These are phyloP conservation scores for Sutorius eximius DNA, from an alignment of 1,284 basidiomycete species.

Conservation along the genomic window DNA sequence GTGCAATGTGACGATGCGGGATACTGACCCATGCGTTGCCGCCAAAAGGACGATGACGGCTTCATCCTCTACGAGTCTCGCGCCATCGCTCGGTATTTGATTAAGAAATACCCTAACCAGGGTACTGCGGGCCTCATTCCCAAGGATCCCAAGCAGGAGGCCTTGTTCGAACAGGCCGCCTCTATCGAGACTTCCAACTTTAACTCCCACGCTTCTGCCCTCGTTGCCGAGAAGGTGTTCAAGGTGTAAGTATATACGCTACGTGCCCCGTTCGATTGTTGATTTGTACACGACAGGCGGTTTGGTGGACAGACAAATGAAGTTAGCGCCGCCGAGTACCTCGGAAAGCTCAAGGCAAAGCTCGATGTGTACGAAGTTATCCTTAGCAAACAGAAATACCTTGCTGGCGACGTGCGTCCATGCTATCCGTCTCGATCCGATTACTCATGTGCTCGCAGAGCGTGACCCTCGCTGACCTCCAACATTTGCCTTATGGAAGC, in stretches of 20 bases:
- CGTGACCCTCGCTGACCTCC: conserved; percentile 52
- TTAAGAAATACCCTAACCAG: conserved; percentile 43
- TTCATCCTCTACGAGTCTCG: conserved; percentile 52
- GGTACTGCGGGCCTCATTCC: conserved; percentile 37
- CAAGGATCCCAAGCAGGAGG: conserved; percentile 30
- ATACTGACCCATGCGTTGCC: neutral
- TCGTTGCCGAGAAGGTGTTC: conserved; percentile 36
- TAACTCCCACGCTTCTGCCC: conserved; percentile 18
- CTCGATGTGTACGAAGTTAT: conserved; percentile 49
- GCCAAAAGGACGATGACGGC: conserved; percentile 42
- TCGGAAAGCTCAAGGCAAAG: conserved; percentile 32
- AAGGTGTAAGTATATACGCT: conserved; percentile 34
- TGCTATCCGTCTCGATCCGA: neutral
- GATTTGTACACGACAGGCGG: conserved; percentile 1
- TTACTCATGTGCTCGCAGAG: conserved; percentile 30
- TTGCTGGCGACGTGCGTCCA: conserved; percentile 47
- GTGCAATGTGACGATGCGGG: neutral
- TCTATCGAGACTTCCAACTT: conserved; percentile 33
- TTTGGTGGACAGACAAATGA: conserved; percentile 24
- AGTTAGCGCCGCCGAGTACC: conserved; percentile 24
- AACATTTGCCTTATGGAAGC: conserved; percentile 49
- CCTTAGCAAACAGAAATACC: conserved; percentile 46
- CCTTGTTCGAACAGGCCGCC: conserved; percentile 36
- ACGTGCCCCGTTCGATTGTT: neutral
- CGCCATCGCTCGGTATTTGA: conserved; percentile 52